phyloP scores from a whole-genome alignment of 164 flowering plant genomes.

The Amborella trichopoda region DNA sequence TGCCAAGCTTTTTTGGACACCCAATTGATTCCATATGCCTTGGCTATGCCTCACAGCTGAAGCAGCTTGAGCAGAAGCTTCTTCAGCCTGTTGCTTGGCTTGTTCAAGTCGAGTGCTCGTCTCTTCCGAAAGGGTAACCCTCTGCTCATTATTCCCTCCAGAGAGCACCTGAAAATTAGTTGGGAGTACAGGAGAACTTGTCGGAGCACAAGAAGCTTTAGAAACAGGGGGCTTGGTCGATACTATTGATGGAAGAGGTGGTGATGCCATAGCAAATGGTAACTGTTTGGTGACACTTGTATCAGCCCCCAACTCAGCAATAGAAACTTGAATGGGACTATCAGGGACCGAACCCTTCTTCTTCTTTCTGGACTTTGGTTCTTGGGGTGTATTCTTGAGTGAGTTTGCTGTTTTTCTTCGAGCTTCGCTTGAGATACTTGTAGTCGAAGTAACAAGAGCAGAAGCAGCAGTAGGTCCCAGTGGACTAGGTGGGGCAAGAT shows the following conservation, averaged over 20 bases:
- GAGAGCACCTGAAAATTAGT: conserved; percentile 14
- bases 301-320: no score
- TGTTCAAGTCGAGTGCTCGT: conserved; percentile 41
- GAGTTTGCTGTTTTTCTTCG: conserved; percentile 19
- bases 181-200: conserved; percentile 18
- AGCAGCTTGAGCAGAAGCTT: conserved; percentile 62
- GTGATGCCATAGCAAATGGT: no score
- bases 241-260: background rate
- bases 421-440: conserved; percentile 24
- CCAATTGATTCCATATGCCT: conserved; percentile 57
- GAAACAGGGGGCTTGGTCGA: conserved; percentile 2
- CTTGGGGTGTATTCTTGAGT: conserved; percentile 25
- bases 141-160: conserved; percentile 19
- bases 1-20: conserved; percentile 45
- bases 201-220: conserved; percentile 9
- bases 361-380: conserved; percentile 56
- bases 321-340: no score
- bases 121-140: conserved; percentile 33
- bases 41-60: conserved; percentile 58
- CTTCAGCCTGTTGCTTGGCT: conserved; percentile 72
- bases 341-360: conserved; percentile 39
- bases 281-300: no score
- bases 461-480: conserved; percentile 18
- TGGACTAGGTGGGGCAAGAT: conserved; percentile 27
- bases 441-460: conserved; percentile 21